A percentile compares a stretch with the other conserved stretches of the same genome.
phyloP scores from a whole-genome alignment of 2,329 filamentous ascomycete genomes.

The Monilinia fructicola region DNA sequence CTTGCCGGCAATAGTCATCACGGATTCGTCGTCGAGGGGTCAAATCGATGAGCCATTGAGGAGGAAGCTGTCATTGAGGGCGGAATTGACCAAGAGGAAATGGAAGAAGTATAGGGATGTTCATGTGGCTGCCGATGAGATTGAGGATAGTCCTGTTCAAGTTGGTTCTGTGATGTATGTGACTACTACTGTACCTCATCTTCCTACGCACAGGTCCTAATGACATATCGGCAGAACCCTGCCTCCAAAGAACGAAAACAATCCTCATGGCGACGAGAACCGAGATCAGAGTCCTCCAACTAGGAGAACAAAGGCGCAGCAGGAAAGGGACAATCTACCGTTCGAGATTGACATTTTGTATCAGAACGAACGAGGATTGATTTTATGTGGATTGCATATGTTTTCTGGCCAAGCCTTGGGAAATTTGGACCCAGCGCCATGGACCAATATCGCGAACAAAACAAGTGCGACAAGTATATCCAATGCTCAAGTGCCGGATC shows the following conservation, averaged over 20 bases:
- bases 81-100: conserved; percentile 36
- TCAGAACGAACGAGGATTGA: conserved; percentile 90
- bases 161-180: conserved; percentile 17
- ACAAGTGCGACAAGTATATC: conserved; percentile 66
- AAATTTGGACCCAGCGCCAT: conserved; percentile 79
- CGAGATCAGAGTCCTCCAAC: conserved; percentile 30
- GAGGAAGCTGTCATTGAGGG: conserved; percentile 33
- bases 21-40: conserved; percentile 34
- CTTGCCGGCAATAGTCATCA: conserved; percentile 20
- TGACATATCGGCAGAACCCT: neutral
- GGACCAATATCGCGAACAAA: conserved; percentile 71
- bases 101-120: conserved; percentile 42
- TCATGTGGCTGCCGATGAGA: conserved; percentile 34
- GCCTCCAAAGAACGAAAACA: conserved; percentile 9
- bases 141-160: conserved; percentile 15
- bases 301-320: conserved; percentile 20
- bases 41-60: conserved; percentile 33
- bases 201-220: conserved; percentile 3
- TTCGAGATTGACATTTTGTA: conserved; percentile 82
- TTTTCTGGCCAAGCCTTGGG: conserved; percentile 86
- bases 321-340: conserved; percentile 25
- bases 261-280: conserved; percentile 21
- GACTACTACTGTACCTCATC: neutral
- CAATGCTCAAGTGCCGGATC: conserved; percentile 90
- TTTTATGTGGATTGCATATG: conserved; percentile 84